phyloP scores from a whole-genome alignment of 345 rosid species.

The Syzygium oleosum region DNA sequence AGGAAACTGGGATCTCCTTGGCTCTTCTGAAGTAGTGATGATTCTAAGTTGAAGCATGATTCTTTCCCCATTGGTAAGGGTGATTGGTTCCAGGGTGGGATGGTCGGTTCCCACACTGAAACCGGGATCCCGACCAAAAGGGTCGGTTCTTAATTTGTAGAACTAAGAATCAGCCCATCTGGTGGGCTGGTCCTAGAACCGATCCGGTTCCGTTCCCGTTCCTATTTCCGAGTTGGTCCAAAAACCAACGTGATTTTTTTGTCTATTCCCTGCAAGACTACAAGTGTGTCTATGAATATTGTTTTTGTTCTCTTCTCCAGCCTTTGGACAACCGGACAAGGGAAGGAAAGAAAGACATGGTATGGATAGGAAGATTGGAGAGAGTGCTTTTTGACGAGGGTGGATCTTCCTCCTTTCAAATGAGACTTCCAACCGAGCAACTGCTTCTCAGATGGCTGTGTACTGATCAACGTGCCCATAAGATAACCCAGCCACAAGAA shows the following conservation, averaged over 20 bases:
- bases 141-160: not conserved
- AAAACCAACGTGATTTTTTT: not conserved
- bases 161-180: not conserved
- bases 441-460: not conserved
- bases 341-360: not conserved
- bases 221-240: not conserved
- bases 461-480: not conserved
- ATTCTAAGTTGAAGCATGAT: not conserved
- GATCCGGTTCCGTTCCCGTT: rapidly evolving
- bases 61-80: not conserved
- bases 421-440: not conserved
- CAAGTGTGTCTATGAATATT: not conserved
- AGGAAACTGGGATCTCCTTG: not conserved
- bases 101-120: not conserved
- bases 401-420: not conserved
- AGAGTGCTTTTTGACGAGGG: not conserved
- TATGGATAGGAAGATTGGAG: not conserved
- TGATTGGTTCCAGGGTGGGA: not conserved
- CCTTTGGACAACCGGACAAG: not conserved
- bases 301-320: not conserved
- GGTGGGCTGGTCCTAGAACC: no score
- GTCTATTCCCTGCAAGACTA: not conserved
- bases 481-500: not conserved
- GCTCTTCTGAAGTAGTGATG: not conserved
- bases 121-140: not conserved